phyloP scores from a whole-genome alignment of 345 rosid genomes.

The Syzygium aromaticum region DNA sequence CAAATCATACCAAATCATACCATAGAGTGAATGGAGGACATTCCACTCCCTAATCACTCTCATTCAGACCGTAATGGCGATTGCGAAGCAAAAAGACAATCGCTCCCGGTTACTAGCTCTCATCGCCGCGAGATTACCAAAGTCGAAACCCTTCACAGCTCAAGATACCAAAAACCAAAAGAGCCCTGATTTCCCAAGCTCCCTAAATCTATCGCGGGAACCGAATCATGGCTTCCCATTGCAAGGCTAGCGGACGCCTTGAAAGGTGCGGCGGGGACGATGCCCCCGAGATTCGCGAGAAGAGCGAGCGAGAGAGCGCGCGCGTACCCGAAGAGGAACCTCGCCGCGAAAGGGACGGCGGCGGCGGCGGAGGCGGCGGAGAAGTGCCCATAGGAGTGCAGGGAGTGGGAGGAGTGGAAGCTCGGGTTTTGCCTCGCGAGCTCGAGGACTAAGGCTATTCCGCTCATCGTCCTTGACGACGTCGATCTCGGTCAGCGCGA shows the following conservation, averaged over 20 bases:
- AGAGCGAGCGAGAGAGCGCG: not conserved
- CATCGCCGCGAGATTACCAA: not conserved
- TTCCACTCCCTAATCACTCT: not conserved
- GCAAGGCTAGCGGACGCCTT: not conserved
- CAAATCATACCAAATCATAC: not conserved
- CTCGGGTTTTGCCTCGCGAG: slow-evolving; percentile 57
- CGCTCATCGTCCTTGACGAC: slow-evolving; percentile 45
- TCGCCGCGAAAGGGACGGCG: slow-evolving; percentile 72
- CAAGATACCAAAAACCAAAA: not conserved
- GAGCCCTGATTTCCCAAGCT: not conserved
- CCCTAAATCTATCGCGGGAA: not conserved
- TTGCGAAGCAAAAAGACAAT: not conserved
- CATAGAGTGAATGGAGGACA: not conserved
- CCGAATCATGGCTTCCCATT: not conserved
- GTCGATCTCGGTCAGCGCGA: not conserved
- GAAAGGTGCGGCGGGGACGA: not conserved
- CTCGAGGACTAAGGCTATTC: slow-evolving; percentile 71
- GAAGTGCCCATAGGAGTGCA: slow-evolving; percentile 48
- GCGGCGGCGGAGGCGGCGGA: slow-evolving; percentile 60
- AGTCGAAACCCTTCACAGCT: not conserved
- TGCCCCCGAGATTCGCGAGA: not conserved
- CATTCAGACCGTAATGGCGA: not conserved
- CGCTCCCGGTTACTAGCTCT: not conserved
- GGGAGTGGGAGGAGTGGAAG: slow-evolving; percentile 29
- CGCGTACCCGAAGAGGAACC: slow-evolving; percentile 71